Evolutionary conservation across 169 alveolate species (phyloP), one percentile per base, ranked within the genome.

Genomic region (Plasmodium sp.): DNA sequence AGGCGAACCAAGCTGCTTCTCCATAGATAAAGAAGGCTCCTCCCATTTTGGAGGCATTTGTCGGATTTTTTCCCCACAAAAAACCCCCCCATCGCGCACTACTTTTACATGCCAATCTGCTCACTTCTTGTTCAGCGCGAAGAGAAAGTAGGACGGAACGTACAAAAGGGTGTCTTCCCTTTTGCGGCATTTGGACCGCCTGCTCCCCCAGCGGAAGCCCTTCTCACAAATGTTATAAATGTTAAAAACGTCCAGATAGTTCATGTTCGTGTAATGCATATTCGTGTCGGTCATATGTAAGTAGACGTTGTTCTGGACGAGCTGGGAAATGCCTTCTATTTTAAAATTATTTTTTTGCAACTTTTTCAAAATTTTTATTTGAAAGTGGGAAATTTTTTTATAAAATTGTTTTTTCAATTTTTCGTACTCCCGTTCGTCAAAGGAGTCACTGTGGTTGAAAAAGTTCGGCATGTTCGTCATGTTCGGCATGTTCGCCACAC

Each of bases 171-270:
- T 43, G 22, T 62, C 16, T 36, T 58, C 73, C 51, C 51, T 71
- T 62, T 43, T 81, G 12, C 62, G 45, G 9, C 36, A 7, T 36
- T 54, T 88, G 41, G 18, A 27, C 9, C 12, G 43, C 82, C 27
- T 79, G 3, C 81, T 2, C 16, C 48, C 54, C 6, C n/a, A 62
- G 67, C 58, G 62, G 5, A 43, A 36, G 33, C 36, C 56, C 2
- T 88, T 88, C 36, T 79, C 94, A 88, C 94, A 88, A 3, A 88
- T 88, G 43, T 88, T 88, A 80, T 39, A 88, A 88, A 88, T 79
- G 84, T 88, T 88, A 7, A 45, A 80, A 10, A 48, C 82, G 39
- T 88, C 94, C n/a, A 88, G 72, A 81, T 79, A 88, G 22, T 88
- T 88, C 36, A 88, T 77, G 80, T 88, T 88, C n/a, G 88, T 79